A percentile compares a stretch with the other conserved stretches of the same genome.
phyloP scores from a whole-genome alignment of 2,329 filamentous ascomycete species.

The Talaromyces sp. region DNA sequence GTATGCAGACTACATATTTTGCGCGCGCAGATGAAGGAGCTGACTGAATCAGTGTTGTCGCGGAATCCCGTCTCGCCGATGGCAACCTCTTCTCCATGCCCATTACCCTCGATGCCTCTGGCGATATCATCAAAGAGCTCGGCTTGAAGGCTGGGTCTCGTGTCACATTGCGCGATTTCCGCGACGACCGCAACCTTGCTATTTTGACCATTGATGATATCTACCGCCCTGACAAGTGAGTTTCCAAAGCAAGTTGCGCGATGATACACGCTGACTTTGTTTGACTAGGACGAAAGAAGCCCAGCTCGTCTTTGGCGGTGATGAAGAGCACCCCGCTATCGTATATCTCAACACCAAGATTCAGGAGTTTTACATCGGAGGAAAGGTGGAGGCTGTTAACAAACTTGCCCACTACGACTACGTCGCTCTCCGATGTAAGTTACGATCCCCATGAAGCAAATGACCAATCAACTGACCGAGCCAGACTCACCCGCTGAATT shows the following conservation, averaged over 20 bases:
- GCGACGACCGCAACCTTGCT: constrained; percentile 92
- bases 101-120: constrained; percentile 83
- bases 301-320: constrained; percentile 88
- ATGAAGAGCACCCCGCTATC: constrained; percentile 86
- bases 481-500: constrained; percentile 91
- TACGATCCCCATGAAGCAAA: background rate
- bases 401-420: constrained; percentile 98
- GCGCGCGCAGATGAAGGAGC: background rate
- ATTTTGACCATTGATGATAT: constrained; percentile 95
- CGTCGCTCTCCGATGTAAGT: constrained; percentile 85
- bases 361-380: constrained; percentile 87
- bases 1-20: constrained; percentile 48
- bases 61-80: constrained; percentile 77
- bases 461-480: constrained; percentile 19
- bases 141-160: constrained; percentile 75
- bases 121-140: constrained; percentile 68
- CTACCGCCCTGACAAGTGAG: constrained; percentile 92
- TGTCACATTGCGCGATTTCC: constrained; percentile 87
- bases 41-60: constrained; percentile 65
- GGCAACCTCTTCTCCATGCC: constrained; percentile 95
- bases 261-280: constrained; percentile 19
- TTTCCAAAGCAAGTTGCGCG: constrained; percentile 24
- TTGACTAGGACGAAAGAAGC: constrained; percentile 72
- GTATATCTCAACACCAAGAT: constrained; percentile 80
- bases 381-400: constrained; percentile 93